Base-by-base conservation (phyloP, 148 eudicot species). In the Agrostemma githago region DNA sequence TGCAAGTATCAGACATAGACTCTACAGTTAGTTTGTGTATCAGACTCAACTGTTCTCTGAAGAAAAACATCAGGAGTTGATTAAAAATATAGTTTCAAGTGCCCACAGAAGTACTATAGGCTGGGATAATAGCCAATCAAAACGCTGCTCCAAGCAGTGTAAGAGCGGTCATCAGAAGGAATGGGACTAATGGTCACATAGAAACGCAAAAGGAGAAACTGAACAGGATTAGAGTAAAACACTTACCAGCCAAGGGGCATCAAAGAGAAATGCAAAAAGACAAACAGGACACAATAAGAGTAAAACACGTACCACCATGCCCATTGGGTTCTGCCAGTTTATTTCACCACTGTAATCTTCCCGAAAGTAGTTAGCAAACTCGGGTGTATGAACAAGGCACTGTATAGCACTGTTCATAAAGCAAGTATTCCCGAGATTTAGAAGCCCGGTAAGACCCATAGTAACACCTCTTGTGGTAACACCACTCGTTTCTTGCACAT, bases 351-450 rank as follows among this genome's bases (percentile, higher is more conserved):
- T 90, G 77, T 90, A 95, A 90, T 95, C 98, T 76, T 85, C 96
- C 34, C 80, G 90, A 70, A 95, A 95, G 85, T 90, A 95, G 68
- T 78, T 84, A 54, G 98, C 89, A 72, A 95, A 90, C 81, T 95
- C 97, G 14, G 96, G 98, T n/a, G 98, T 95, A 78, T 95, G 98
- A 68, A 95, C 97, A 41, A 95, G 97, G 79, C 97, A 95, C 76
- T 95, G 98, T 79, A 95, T 92, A 14, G 97, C 97, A 80, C 97
- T 89, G 83, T 95, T 95, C 98, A 95, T 95, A 76, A 86, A 95
- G 84, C 98, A 95, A 43, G 98, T 95, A 74, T 95, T 95, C 78
- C 98, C 97, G 75, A 95, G 93, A 89, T 95, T 95, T 74, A 85
- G 58, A 77, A 95, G 83, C 66, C 98, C 98, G 81, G 93, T 92